Conservation (phyloP, 495 filamentous ascomycete genomes). For the Penicillium manginii region DNA sequence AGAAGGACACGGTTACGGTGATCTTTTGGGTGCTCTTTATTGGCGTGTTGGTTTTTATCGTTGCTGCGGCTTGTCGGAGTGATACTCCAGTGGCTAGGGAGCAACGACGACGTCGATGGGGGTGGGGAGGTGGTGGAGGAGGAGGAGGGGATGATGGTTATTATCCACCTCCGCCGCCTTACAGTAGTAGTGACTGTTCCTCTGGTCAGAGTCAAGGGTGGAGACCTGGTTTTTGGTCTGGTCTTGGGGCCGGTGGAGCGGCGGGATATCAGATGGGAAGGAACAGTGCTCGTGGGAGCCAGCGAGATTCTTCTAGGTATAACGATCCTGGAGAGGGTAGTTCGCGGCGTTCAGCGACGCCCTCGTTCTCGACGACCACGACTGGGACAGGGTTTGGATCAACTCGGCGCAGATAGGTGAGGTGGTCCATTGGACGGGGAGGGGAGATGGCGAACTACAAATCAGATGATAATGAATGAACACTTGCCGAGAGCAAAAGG, state of each 20-base stretch:
- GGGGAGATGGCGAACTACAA: too few relatives aligned
- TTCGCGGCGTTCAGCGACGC: constrained; percentile 38
- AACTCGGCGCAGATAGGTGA: constrained; percentile 72
- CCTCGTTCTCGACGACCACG: constrained; percentile 55
- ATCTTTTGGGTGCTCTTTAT: constrained; percentile 57
- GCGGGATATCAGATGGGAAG: constrained; percentile 71
- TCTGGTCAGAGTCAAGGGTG: constrained; percentile 48
- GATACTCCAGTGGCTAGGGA: constrained; percentile 13
- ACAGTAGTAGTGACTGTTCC: constrained; percentile 32
- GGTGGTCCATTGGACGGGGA: too few relatives aligned
- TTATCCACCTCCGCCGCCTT: constrained; percentile 62
- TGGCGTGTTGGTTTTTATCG: constrained; percentile 39
- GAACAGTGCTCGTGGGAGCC: constrained; percentile 31
- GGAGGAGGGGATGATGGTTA: constrained; percentile 54
- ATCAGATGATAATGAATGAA: neutral
- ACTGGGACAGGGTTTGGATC: constrained; percentile 91
- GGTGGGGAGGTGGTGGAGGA: constrained; percentile 52
- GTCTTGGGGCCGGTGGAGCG: constrained; percentile 70
- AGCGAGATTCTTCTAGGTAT: constrained; percentile 21
- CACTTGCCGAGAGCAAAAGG: neutral
- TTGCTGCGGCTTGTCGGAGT: constrained; percentile 23
- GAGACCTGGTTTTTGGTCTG: constrained; percentile 89
- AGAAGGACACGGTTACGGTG: constrained; percentile 6
- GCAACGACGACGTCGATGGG: constrained; percentile 35
- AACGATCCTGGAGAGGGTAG: constrained; percentile 54